Conservation (phyloP, 1,139 yeast genomes). For the Scheffersomyces insectosa region DNA sequence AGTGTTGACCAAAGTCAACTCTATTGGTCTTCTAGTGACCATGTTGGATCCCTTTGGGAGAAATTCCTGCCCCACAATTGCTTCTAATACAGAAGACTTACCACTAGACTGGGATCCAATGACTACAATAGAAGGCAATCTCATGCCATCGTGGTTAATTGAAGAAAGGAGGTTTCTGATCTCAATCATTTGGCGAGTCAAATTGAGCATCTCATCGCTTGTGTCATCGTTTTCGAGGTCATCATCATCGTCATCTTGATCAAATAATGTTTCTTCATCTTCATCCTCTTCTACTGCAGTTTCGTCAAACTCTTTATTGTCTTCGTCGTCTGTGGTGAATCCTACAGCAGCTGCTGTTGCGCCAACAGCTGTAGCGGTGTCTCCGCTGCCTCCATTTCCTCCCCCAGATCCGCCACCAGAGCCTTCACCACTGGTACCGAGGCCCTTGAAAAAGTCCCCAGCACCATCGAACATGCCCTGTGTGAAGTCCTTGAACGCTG, state of each 20-base stretch:
- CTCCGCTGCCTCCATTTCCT: conserved; percentile 30
- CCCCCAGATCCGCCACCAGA: conserved; percentile 27
- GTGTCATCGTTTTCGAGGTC: conserved; percentile 53
- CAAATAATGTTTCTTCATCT: conserved; percentile 32
- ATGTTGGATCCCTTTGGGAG: conserved; percentile 92
- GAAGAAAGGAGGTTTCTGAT: conserved; percentile 76
- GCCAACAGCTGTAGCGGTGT: conserved; percentile 41
- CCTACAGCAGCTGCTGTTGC: conserved; percentile 53
- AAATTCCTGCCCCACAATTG: conserved; percentile 93
- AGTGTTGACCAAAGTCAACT: conserved; percentile 84
- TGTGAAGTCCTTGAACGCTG: conserved; percentile 59
- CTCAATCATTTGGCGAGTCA: conserved; percentile 96
- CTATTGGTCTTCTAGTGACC: conserved; percentile 96
- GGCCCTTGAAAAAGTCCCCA: conserved; percentile 39
- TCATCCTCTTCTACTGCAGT: conserved; percentile 21
- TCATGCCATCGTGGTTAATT: conserved; percentile 78
- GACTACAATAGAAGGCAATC: conserved; percentile 92
- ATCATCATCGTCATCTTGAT: conserved; percentile 38
- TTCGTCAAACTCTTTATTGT: conserved; percentile 13
- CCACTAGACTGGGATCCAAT: conserved; percentile 98
- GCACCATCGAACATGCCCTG: conserved; percentile 47
- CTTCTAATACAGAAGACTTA: conserved; percentile 88
- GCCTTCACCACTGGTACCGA: conserved; percentile 11
- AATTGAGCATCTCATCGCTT: conserved; percentile 75
- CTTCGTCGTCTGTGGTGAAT: conserved; percentile 33